Conservation (phyloP, 768 basidiomycete species). For the Kwoniella mangroviensis region DNA sequence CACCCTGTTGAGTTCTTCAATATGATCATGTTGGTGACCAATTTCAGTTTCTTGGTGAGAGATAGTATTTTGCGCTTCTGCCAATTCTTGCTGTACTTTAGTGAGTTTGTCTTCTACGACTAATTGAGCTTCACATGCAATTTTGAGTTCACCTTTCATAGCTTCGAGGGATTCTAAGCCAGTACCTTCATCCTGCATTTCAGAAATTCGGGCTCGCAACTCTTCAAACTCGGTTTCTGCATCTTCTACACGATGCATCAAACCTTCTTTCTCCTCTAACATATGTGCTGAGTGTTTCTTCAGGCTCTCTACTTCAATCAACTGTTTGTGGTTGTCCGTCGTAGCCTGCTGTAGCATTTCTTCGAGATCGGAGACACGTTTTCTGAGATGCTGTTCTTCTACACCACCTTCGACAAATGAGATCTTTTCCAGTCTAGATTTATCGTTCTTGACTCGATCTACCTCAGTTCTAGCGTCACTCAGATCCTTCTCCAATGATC, state of each 20-base stretch:
- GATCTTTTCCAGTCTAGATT: slow-evolving; percentile 32
- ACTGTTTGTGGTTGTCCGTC: slow-evolving; percentile 5
- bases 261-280: slow-evolving; percentile 15
- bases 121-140: slow-evolving; percentile 14
- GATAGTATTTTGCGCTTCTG: slow-evolving; percentile 4
- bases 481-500: slow-evolving; percentile 36
- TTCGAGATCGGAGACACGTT: slow-evolving; percentile 34
- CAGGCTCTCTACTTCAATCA: slow-evolving; percentile 22
- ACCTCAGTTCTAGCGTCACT: slow-evolving; percentile 22
- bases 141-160: slow-evolving; percentile 19
- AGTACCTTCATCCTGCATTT: background rate
- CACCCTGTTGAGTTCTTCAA: slow-evolving; percentile 26
- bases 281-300: slow-evolving; percentile 14
- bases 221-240: slow-evolving; percentile 23
- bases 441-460: slow-evolving; percentile 38
- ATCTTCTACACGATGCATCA: slow-evolving; percentile 18
- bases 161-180: background rate
- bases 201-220: slow-evolving; percentile 12
- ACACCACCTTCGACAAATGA: slow-evolving; percentile 17
- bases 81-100: slow-evolving; percentile 16
- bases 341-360: slow-evolving; percentile 18
- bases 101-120: slow-evolving; percentile 16
- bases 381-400: slow-evolving; percentile 32
- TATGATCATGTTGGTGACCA: slow-evolving; percentile 27
- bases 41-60: slow-evolving; percentile 29